These are phyloP conservation scores for Xylaria sp. DNA, from an alignment of 2,329 filamentous ascomycete species.

Conservation along the genomic window DNA sequence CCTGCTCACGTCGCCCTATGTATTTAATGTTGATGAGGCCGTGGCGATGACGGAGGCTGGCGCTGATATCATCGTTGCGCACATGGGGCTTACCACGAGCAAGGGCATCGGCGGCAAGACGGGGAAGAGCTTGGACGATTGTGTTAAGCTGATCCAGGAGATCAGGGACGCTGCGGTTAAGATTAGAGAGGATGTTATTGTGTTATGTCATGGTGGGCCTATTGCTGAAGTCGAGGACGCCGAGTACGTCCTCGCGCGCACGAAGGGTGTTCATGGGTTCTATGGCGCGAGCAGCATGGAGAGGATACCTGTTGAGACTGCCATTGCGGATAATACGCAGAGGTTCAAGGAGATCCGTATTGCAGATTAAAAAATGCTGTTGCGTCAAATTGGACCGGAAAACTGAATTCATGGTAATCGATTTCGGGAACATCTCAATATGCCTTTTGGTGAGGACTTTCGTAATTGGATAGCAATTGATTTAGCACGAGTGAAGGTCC, in stretches of 20 bases:
- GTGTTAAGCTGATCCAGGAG: constrained; percentile 68
- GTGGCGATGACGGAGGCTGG: constrained; percentile 71
- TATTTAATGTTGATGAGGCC: constrained; percentile 72
- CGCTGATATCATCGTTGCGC: constrained; percentile 74
- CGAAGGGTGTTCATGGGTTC: constrained; percentile 75
- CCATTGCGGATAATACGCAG: constrained; percentile 63
- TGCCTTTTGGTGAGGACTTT: too few relatives aligned
- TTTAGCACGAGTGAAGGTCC: too few relatives aligned
- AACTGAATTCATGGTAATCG: not conserved
- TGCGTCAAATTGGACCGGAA: not conserved
- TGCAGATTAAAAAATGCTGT: not conserved
- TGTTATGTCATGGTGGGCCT: constrained; percentile 77
- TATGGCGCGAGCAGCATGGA: constrained; percentile 79
- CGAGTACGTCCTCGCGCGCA: constrained; percentile 68
- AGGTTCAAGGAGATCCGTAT: constrained; percentile 49
- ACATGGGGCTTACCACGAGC: constrained; percentile 74
- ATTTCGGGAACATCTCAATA: too few relatives aligned
- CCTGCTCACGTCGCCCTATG: constrained; percentile 76
- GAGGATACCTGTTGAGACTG: constrained; percentile 73
- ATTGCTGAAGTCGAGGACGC: constrained; percentile 73
- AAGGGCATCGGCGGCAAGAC: constrained; percentile 73
- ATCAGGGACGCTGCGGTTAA: constrained; percentile 70
- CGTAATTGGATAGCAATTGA: too few relatives aligned
- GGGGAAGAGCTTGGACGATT: constrained; percentile 72
- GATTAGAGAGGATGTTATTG: constrained; percentile 69